Evolutionary conservation across 768 basidiomycete genomes (phyloP), one percentile per base, ranked within the genome.

Genomic region (Panus rudis): DNA sequence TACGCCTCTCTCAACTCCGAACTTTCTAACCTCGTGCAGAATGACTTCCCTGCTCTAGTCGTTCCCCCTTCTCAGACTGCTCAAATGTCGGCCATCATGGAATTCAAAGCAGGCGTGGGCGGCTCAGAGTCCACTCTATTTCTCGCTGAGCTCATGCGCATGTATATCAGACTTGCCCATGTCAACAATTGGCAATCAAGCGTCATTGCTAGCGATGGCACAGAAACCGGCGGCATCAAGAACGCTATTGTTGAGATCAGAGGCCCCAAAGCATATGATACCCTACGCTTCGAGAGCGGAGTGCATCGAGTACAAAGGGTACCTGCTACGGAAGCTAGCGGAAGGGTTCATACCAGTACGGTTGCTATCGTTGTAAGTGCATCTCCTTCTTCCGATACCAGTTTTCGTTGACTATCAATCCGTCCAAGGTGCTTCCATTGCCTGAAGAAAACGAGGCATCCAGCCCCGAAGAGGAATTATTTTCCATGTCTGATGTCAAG

Each of bases 261-360:
- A 47, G 89, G 90, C 0, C 64, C 73, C 2, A 83, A 85, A 0
- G 81, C 79, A 8, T 97, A 87, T 52, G 92, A 92, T 46, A 62
- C 68, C 1, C 60, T 98, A 41, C 68, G 81, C 27, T 92, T 84
- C 81, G 96, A 99, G 62, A 92, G 86, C 46, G 96, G 96, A 2
- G 92, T 99, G 0, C 96, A 98, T 65, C 73, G 96, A 2, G 92
- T 99, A 0, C 94, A 98, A 65, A 65, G 96, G 31, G 88, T 98
- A 1, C 96, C 96, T 1, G 79, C 79, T 7, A 98, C 92, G 3
- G 94, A 97, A 53, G 69, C 83, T 2, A 80, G 78, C 46, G 94
- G 94, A 4, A 69, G 94, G 38, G 78, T 88, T 22, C 96, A 98
- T 56, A 94, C 94, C 0, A 92, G 90, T 53, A 94, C 94, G 0